Conservation (phyloP, 2,329 filamentous ascomycete genomes). For the Microdochium nivale region DNA sequence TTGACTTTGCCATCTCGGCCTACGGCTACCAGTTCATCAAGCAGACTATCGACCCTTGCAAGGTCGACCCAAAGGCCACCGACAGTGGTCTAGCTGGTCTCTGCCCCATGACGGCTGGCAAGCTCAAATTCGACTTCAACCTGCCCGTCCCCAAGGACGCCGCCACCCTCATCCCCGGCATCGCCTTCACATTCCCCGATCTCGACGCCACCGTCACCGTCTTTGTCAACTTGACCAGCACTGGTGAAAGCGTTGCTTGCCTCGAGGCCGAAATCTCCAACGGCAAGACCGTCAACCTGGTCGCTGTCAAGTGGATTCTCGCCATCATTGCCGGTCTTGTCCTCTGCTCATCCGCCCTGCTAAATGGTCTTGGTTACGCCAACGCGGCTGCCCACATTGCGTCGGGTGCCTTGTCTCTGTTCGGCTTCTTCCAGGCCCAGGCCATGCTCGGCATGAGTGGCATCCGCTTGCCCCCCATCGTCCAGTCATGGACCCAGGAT, state of each 20-base stretch:
- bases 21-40: slow-evolving; percentile 72
- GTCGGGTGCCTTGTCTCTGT: slow-evolving; percentile 74
- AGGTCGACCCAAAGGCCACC: neutral
- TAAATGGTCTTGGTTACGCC: slow-evolving; percentile 74
- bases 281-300: slow-evolving; percentile 73
- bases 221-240: slow-evolving; percentile 57
- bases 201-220: slow-evolving; percentile 71
- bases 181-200: slow-evolving; percentile 77
- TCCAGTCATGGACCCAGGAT: slow-evolving; percentile 80
- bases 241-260: slow-evolving; percentile 59
- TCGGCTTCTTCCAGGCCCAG: slow-evolving; percentile 81
- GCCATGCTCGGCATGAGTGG: slow-evolving; percentile 74
- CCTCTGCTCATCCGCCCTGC: slow-evolving; percentile 69
- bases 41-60: slow-evolving; percentile 66
- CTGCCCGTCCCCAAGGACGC: slow-evolving; percentile 46
- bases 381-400: slow-evolving; percentile 84
- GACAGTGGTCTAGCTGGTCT: slow-evolving; percentile 59
- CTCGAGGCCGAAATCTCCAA: slow-evolving; percentile 76
- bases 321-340: slow-evolving; percentile 70
- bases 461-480: slow-evolving; percentile 69
- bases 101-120: slow-evolving; percentile 84
- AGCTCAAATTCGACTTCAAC: slow-evolving; percentile 68
- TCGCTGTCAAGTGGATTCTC: slow-evolving; percentile 72
- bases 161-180: slow-evolving; percentile 58
- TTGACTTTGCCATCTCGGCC: slow-evolving; percentile 67